phyloP scores from a whole-genome alignment of 2,329 filamentous ascomycete genomes.

The Arthrinium phaeospermum region DNA sequence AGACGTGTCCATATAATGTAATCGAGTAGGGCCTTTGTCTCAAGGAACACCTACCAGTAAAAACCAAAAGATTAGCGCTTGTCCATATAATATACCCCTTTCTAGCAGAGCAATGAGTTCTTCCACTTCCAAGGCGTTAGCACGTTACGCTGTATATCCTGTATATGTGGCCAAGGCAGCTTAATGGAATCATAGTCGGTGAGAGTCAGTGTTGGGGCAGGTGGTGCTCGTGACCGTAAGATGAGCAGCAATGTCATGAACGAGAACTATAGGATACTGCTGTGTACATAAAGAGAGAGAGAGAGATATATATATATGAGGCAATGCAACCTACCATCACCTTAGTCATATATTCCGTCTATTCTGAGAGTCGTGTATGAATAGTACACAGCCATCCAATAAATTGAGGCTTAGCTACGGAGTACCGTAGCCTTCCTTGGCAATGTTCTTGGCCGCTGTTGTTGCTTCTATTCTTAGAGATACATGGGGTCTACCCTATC shows the following conservation, averaged over 20 bases:
- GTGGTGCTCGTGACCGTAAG: not conserved
- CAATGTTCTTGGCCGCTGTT: not conserved
- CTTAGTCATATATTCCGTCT: not conserved
- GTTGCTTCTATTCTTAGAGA: not conserved
- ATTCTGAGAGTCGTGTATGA: not conserved
- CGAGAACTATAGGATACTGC: not conserved
- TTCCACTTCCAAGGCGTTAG: not conserved
- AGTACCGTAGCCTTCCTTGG: not conserved
- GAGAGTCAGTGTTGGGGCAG: not conserved
- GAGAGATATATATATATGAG: not conserved
- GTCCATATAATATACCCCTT: slow-evolving; percentile 10
- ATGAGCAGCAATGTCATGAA: not conserved
- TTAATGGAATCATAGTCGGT: not conserved
- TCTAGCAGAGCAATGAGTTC: not conserved
- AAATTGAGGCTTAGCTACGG: not conserved
- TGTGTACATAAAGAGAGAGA: too few relatives aligned
- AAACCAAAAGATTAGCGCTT: not conserved
- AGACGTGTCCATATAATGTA: slow-evolving; percentile 27
- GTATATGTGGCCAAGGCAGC: not conserved
- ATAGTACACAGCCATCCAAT: not conserved
- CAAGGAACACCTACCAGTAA: slow-evolving; percentile 17
- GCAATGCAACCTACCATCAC: not conserved
- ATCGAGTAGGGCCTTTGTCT: slow-evolving; percentile 19
- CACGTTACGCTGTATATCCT: not conserved
- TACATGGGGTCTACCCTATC: not conserved